Percentiles rank a stretch among this genome's conserved stretches.
Conservation (phyloP, 2,329 filamentous ascomycete species). For the Furcasterigmium sp. region DNA sequence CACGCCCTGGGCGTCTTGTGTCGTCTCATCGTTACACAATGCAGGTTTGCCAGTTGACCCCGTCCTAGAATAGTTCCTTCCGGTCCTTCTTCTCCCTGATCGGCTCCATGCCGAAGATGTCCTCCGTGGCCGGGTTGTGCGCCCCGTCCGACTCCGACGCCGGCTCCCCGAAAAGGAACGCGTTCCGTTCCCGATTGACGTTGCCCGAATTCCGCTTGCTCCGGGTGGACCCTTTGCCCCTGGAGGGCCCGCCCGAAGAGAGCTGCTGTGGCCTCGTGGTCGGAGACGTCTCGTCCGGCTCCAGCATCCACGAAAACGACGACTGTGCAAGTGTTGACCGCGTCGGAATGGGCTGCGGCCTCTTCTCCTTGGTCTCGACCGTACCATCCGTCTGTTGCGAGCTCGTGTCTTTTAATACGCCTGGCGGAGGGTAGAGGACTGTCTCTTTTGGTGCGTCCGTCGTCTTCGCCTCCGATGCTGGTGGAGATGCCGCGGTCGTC, state of each 20-base stretch:
- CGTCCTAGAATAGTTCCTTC: conserved; percentile 2
- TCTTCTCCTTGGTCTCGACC: conserved; percentile 4
- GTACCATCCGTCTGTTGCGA: background rate
- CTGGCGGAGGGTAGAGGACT: background rate
- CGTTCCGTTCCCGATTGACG: conserved; percentile 48
- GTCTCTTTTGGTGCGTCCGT: conserved; percentile 8
- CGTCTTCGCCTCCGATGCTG: background rate
- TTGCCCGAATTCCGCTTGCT: conserved; percentile 34
- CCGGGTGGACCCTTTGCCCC: conserved; percentile 17
- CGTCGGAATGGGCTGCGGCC: conserved; percentile 44
- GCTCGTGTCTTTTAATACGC: background rate
- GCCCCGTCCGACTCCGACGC: conserved; percentile 27
- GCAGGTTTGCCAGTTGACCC: too few species aligned
- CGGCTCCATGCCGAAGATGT: conserved; percentile 52
- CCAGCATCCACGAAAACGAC: conserved; percentile 76
- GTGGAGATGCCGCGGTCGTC: background rate
- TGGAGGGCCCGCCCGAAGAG: conserved; percentile 4
- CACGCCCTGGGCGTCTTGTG: too few species aligned
- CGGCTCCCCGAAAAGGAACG: conserved; percentile 55
- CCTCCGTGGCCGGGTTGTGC: conserved; percentile 33
- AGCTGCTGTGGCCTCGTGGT: conserved; percentile 22
- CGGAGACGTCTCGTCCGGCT: conserved; percentile 39
- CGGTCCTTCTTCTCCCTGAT: conserved; percentile 18
- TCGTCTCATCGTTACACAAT: background rate
- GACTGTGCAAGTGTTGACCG: conserved; percentile 67